Conservation (phyloP, 257 asterid species). For the Misopates orontium region DNA sequence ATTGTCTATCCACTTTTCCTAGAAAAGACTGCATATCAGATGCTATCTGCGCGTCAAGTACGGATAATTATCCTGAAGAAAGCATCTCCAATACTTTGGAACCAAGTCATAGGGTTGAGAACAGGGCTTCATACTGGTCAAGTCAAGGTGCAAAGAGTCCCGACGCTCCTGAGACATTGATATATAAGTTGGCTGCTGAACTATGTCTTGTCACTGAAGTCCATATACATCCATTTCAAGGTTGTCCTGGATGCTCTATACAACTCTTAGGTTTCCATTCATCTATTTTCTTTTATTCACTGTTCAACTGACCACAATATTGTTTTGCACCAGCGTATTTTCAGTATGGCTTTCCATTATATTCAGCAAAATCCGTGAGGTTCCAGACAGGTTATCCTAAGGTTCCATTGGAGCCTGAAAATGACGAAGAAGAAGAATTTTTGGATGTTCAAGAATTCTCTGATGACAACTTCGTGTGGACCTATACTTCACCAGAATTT, state of each 20-base stretch:
- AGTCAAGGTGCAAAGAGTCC: constrained; percentile 64
- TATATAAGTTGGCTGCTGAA: constrained; percentile 52
- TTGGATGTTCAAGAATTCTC: constrained; percentile 32
- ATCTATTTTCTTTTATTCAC: not conserved
- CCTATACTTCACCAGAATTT: constrained; percentile 63
- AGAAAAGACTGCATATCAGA: constrained; percentile 52
- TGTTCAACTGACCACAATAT: constrained; percentile 26
- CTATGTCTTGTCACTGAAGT: constrained; percentile 68
- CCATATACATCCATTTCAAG: constrained; percentile 80
- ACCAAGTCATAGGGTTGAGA: constrained; percentile 49
- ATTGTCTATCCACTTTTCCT: constrained; percentile 37
- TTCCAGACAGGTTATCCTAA: constrained; percentile 59
- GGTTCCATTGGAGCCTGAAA: constrained; percentile 33
- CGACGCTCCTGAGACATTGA: constrained; percentile 58
- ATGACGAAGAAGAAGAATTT: constrained; percentile 27
- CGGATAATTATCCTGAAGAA: constrained; percentile 76
- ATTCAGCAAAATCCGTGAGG: constrained; percentile 73
- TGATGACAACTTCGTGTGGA: constrained; percentile 57
- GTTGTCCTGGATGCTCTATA: constrained; percentile 32
- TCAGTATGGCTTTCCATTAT: constrained; percentile 74
- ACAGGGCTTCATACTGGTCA: constrained; percentile 84
- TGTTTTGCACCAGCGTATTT: constrained; percentile 59
- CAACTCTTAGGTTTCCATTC: not conserved
- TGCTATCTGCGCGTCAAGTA: constrained; percentile 76
- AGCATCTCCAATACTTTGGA: constrained; percentile 66